phyloP scores from a whole-genome alignment of 129 eudicot species.

The Calendula officinalis region DNA sequence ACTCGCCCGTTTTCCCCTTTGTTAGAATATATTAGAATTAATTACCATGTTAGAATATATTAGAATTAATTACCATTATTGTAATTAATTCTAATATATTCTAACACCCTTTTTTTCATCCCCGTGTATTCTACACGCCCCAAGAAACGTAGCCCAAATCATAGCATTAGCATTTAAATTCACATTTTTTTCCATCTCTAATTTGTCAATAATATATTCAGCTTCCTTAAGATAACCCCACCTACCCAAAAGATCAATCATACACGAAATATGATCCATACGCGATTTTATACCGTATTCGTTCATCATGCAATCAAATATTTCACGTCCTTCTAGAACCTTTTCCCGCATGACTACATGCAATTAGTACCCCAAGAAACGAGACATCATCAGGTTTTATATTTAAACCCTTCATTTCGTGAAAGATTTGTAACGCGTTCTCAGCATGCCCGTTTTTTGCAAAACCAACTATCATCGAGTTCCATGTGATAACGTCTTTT shows the following conservation, averaged over 20 bases:
- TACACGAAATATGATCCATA: conserved; percentile 81
- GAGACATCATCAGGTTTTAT: conserved; percentile 84
- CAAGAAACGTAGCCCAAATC: conserved; percentile 87
- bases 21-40: too few species aligned
- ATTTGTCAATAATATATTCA: conserved; percentile 49
- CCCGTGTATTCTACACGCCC: conserved; percentile 81
- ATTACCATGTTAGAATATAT: too few species aligned
- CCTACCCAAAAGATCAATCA: conserved; percentile 90
- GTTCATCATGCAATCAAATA: conserved; percentile 54
- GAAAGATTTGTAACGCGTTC: conserved; percentile 52
- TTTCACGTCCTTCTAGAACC: conserved; percentile 67
- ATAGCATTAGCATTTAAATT: conserved; percentile 69
- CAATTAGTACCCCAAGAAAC: conserved; percentile 80
- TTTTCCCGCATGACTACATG: conserved; percentile 87
- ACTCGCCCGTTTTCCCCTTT: conserved; percentile 80
- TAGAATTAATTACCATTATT: too few species aligned
- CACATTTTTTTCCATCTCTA: conserved; percentile 19
- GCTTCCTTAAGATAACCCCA: conserved; percentile 89
- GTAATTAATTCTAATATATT: too few species aligned
- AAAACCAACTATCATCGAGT: conserved; percentile 84
- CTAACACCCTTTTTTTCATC: too few species aligned
- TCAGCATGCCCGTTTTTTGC: conserved; percentile 82
- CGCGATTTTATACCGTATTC: conserved; percentile 57
- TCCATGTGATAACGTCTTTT: conserved; percentile 78
- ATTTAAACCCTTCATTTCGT: conserved; percentile 51